A percentile compares a stretch with the other conserved stretches of the same genome.
phyloP scores from a whole-genome alignment of 371 early-diverging fungal species.

The Smittium culicis region DNA sequence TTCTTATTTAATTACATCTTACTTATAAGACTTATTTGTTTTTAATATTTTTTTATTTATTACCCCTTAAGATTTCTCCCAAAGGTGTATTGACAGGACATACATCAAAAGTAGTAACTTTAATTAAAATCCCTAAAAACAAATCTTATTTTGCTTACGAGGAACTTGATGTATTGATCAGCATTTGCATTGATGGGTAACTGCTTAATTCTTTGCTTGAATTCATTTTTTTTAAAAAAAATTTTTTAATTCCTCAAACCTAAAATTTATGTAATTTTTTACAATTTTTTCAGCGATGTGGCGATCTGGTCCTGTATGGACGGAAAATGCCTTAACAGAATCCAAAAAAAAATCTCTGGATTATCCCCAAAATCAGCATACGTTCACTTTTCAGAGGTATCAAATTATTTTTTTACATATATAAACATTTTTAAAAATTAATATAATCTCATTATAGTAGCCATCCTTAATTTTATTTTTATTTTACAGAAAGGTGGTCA shows the following conservation, averaged over 20 bases:
- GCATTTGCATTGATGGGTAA: not conserved
- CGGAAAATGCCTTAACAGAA: not conserved
- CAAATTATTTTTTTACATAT: too few species aligned
- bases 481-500: not conserved
- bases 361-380: not conserved
- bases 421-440: not conserved
- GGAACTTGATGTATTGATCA: not conserved
- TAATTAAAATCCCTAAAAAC: not conserved
- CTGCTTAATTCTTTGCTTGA: not conserved
- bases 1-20: not conserved
- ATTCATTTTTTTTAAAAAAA: not conserved
- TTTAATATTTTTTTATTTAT: too few species aligned
- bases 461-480: not conserved
- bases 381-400: not conserved
- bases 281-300: not conserved
- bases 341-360: not conserved
- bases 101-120: not conserved
- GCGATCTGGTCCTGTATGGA: not conserved
- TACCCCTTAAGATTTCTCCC: not conserved
- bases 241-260: too few species aligned
- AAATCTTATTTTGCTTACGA: not conserved
- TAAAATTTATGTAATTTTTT: too few species aligned
- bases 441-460: not conserved
- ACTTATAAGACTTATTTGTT: not conserved
- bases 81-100: not conserved